phyloP scores from a whole-genome alignment of 371 early-diverging fungal species.

The Coemansia sp. region DNA sequence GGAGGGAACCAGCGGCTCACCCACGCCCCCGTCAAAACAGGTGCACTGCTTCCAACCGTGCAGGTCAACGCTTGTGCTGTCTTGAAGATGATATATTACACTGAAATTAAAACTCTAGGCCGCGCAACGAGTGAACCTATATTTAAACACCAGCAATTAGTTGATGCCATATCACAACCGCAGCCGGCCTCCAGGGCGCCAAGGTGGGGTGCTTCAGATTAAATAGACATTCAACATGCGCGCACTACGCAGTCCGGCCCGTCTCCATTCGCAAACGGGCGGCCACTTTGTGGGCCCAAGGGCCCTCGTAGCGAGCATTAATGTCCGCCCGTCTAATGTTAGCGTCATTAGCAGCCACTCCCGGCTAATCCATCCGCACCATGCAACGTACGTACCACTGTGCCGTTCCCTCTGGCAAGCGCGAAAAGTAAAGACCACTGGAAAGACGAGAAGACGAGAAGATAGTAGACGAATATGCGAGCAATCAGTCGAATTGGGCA shows the following conservation, averaged over 20 bases:
- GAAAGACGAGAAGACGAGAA: not conserved
- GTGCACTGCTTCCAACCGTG: too few species aligned
- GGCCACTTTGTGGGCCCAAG: conserved; percentile 45
- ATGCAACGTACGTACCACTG: not conserved
- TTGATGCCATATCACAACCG: too few species aligned
- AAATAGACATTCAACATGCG: conserved; percentile 51
- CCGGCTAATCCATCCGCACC: not conserved
- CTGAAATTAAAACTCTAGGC: too few species aligned
- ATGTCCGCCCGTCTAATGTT: conserved; percentile 51
- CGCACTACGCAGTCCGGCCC: conserved; percentile 44
- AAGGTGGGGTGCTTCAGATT: conserved; percentile 32
- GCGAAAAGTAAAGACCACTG: not conserved
- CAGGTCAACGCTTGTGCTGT: too few species aligned
- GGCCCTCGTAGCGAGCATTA: conserved; percentile 40
- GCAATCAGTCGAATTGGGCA: too few species aligned
- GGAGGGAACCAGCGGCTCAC: not conserved
- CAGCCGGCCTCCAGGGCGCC: not conserved
- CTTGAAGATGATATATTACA: too few species aligned
- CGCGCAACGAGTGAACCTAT: too few species aligned
- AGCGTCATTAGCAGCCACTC: conserved; percentile 34
- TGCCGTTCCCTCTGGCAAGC: not conserved
- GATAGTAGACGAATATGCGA: not conserved
- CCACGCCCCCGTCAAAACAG: not conserved
- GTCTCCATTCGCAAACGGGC: conserved; percentile 5
- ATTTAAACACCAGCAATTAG: too few species aligned